Percentiles rank a stretch among this genome's conserved stretches.
Evolutionary conservation across 2,329 filamentous ascomycete genomes (phyloP).

Genomic region (Sporothrix sp.): DNA sequence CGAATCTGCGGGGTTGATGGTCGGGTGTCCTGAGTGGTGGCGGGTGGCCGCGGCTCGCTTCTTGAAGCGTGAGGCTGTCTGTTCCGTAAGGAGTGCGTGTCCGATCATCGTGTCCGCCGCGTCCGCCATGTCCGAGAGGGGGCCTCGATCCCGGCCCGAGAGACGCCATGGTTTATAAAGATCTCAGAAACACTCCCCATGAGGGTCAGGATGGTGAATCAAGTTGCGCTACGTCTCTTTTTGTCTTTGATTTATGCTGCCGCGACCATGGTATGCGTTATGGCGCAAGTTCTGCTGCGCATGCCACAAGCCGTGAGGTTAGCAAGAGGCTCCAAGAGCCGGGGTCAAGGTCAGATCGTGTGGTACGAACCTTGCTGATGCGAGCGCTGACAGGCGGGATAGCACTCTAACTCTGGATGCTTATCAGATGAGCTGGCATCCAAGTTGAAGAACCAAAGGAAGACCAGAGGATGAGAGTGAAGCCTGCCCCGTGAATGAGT

Average conservation of each 20-base stretch:
- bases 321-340: not conserved
- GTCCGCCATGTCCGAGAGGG: too few species aligned
- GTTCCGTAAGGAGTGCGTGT: not conserved
- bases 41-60: not conserved
- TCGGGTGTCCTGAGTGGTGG: not conserved
- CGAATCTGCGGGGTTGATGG: not conserved
- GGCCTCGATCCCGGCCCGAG: slow-evolving; percentile 4
- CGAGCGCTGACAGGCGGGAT: not conserved
- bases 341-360: not conserved
- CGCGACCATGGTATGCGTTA: not conserved
- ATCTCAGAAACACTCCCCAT: not conserved
- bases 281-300: not conserved
- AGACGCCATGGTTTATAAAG: slow-evolving; percentile 11
- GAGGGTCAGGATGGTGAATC: not conserved
- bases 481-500: too few species aligned
- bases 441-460: too few species aligned
- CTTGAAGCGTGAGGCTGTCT: not conserved
- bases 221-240: not conserved
- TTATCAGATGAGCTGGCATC: too few species aligned
- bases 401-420: not conserved
- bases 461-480: too few species aligned
- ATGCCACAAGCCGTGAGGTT: not conserved
- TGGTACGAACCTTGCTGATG: not conserved
- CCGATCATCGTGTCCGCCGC: not conserved
- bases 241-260: not conserved